Conservation (phyloP, 2,329 filamentous ascomycete genomes). For the Juglanconis juglandina region DNA sequence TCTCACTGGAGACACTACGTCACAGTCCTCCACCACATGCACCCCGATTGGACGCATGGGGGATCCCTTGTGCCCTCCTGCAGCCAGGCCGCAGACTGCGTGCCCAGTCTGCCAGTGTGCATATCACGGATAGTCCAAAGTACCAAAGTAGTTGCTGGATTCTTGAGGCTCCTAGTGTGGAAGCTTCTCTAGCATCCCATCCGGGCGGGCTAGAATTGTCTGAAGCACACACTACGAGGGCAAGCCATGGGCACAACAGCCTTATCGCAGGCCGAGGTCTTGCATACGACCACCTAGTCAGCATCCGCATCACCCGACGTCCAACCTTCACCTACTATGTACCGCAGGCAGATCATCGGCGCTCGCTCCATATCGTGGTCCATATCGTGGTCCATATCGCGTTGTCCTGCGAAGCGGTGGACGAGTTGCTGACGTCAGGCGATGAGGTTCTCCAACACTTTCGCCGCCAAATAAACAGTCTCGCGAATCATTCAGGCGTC, state of each 20-base stretch:
- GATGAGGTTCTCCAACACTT: not conserved
- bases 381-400: too few relatives aligned
- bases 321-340: too few relatives aligned
- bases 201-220: too few relatives aligned
- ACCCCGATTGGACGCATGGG: not conserved
- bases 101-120: too few relatives aligned
- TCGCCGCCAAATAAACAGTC: not conserved
- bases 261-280: conserved; percentile 7
- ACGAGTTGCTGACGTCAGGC: not conserved
- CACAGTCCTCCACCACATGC: not conserved
- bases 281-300: conserved; percentile 4
- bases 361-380: too few relatives aligned
- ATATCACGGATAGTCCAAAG: too few relatives aligned
- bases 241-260: not conserved
- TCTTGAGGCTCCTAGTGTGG: not conserved
- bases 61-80: not conserved
- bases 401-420: not conserved
- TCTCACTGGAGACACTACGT: not conserved
- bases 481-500: conserved; percentile 1
- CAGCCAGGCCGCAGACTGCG: not conserved
- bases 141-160: not conserved
- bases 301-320: conserved; percentile 9
- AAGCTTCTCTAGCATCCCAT: not conserved
- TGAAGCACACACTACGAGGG: not conserved
- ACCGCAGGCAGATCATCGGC: too few relatives aligned